phyloP scores from a whole-genome alignment of 176 grass and related monocot species.

The Aegilops tauschii region DNA sequence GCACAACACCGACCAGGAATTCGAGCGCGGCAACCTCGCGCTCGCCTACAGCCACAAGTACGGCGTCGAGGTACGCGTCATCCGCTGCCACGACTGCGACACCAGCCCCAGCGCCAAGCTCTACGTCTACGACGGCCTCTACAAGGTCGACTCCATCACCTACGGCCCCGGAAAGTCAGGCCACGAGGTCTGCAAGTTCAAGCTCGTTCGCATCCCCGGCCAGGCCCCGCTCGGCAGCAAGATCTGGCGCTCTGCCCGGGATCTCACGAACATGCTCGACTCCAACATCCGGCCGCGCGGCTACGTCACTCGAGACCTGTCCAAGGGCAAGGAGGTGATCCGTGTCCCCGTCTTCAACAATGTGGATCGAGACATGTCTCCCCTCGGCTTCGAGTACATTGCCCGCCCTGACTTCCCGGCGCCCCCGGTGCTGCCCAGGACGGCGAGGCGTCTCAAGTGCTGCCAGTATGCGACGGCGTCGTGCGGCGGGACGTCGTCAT shows the following conservation, averaged over 20 bases:
- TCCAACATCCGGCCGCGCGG: constrained; percentile 20
- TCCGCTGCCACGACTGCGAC: constrained; percentile 46
- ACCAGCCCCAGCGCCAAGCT: constrained; percentile 39
- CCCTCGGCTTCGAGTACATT: constrained; percentile 49
- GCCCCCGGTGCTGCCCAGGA: background rate
- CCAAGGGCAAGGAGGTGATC: constrained; percentile 42
- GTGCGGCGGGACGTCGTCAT: background rate
- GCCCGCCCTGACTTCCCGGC: constrained; percentile 28
- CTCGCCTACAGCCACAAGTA: constrained; percentile 73
- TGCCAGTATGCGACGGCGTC: constrained; percentile 23
- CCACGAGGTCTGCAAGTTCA: constrained; percentile 61
- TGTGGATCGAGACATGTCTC: constrained; percentile 50
- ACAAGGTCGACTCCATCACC: constrained; percentile 47
- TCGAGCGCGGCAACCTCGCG: constrained; percentile 77
- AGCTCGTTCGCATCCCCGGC: constrained; percentile 46
- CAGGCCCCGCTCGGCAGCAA: constrained; percentile 57
- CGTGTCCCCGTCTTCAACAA: constrained; percentile 61
- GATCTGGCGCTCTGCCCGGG: constrained; percentile 30
- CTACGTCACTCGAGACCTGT: constrained; percentile 58
- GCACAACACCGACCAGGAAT: constrained; percentile 57
- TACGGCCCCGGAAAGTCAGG: constrained; percentile 61
- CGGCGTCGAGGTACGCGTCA: constrained; percentile 75
- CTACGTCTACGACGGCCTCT: constrained; percentile 94
- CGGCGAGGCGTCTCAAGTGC: constrained; percentile 15
- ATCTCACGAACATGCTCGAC: constrained; percentile 42